Conservation (phyloP, 768 basidiomycete genomes). For the Rhizopogon vesiculosus region DNA sequence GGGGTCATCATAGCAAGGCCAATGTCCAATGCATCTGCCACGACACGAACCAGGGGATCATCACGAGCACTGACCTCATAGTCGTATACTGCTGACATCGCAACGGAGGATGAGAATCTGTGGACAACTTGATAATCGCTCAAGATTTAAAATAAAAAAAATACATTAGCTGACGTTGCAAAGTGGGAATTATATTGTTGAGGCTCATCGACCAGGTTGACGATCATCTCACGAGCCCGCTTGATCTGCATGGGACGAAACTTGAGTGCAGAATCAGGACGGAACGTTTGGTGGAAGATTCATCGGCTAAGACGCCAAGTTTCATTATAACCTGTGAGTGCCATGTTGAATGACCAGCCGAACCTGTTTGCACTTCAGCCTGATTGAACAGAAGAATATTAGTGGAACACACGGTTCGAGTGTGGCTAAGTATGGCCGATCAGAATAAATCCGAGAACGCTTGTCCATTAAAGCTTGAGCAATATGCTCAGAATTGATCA, state of each 20-base stretch:
- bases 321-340: not conserved
- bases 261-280: not conserved
- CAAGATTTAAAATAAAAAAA: too few relatives aligned
- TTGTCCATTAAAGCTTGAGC: conserved; percentile 31
- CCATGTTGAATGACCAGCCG: not conserved
- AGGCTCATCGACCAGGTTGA: not conserved
- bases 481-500: conserved; percentile 29
- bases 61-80: not conserved
- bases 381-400: not conserved
- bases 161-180: not conserved
- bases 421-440: conserved; percentile 20
- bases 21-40: not conserved
- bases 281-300: not conserved
- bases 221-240: not conserved
- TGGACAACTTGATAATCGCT: conserved; percentile 21
- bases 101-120: not conserved
- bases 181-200: not conserved
- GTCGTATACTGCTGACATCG: not conserved
- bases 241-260: conserved; percentile 1
- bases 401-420: not conserved
- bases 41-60: not conserved
- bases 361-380: not conserved
- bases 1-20: not conserved
- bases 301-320: conserved; percentile 22
- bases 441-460: conserved; percentile 14